phyloP scores from a whole-genome alignment of 495 filamentous ascomycete species.

The Saxophila tyrrhenica region DNA sequence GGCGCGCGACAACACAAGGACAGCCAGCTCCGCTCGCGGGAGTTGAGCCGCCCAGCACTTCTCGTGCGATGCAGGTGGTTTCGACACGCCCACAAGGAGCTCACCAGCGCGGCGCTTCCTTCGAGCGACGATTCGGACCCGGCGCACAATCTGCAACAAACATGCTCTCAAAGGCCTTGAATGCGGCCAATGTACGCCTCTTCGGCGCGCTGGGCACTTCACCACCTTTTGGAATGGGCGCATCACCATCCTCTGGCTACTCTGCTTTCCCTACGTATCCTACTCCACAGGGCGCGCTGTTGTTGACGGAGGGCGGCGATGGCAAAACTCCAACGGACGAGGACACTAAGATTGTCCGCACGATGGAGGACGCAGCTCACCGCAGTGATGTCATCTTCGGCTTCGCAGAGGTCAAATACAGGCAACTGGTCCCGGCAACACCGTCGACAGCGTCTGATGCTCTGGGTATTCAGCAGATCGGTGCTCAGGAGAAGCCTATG shows the following conservation, averaged over 20 bases:
- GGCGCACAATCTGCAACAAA: conserved; percentile 65
- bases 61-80: conserved; percentile 57
- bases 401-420: conserved; percentile 97
- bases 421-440: conserved; percentile 78
- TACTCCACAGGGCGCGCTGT: conserved; percentile 45
- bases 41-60: conserved; percentile 43
- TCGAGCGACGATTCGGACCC: conserved; percentile 64
- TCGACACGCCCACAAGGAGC: conserved; percentile 38
- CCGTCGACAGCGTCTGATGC: conserved; percentile 58
- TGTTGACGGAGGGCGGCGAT: conserved; percentile 57
- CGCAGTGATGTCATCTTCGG: conserved; percentile 91
- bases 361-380: conserved; percentile 81
- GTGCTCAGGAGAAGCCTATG: conserved; percentile 32
- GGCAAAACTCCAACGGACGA: conserved; percentile 56
- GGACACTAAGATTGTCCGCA: conserved; percentile 63
- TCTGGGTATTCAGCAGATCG: conserved; percentile 49
- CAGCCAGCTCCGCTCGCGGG: conserved; percentile 42
- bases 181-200: conserved; percentile 72
- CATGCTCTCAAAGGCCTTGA: conserved; percentile 85
- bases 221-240: conserved; percentile 45
- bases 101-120: conserved; percentile 59
- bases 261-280: conserved; percentile 78
- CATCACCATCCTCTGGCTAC: conserved; percentile 60
- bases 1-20: conserved; percentile 61
- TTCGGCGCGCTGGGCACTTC: conserved; percentile 22